Conservation (phyloP, 2,329 filamentous ascomycete genomes). For the Fusarium sp. region DNA sequence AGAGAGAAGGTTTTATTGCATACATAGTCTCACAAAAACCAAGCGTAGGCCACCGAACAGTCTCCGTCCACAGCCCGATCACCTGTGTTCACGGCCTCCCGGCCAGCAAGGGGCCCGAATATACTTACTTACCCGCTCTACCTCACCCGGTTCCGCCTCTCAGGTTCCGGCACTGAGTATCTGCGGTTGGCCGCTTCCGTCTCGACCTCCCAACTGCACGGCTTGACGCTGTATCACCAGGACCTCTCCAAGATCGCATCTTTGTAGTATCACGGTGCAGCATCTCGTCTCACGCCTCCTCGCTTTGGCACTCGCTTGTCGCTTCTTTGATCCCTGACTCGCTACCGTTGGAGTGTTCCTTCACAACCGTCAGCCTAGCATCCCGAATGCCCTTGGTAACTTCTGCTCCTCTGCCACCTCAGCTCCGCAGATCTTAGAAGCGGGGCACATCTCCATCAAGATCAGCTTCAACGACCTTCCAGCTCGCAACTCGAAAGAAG, state of each 20-base stretch:
- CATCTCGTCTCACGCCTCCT: constrained; percentile 59
- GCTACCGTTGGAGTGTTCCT: constrained; percentile 15
- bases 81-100: constrained; percentile 46
- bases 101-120: constrained; percentile 43
- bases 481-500: constrained; percentile 13
- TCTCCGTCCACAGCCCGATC: constrained; percentile 45
- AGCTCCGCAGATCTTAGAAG: constrained; percentile 38
- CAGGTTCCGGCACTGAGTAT: constrained; percentile 46
- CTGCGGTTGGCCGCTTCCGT: constrained; percentile 61
- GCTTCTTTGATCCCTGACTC: constrained; percentile 30
- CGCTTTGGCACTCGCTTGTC: constrained; percentile 50
- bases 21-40: constrained; percentile 63
- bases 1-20: constrained; percentile 39
- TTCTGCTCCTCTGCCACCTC: constrained; percentile 32
- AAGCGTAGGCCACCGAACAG: constrained; percentile 55
- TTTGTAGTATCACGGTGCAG: constrained; percentile 63
- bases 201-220: constrained; percentile 58
- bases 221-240: constrained; percentile 62
- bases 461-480: constrained; percentile 27
- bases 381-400: constrained; percentile 14
- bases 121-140: constrained; percentile 35
- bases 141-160: constrained; percentile 45
- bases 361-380: constrained; percentile 18
- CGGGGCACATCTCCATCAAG: constrained; percentile 31
- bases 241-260: constrained; percentile 55